phyloP scores from a whole-genome alignment of 495 filamentous ascomycete genomes.

The Acidomyces sp. region DNA sequence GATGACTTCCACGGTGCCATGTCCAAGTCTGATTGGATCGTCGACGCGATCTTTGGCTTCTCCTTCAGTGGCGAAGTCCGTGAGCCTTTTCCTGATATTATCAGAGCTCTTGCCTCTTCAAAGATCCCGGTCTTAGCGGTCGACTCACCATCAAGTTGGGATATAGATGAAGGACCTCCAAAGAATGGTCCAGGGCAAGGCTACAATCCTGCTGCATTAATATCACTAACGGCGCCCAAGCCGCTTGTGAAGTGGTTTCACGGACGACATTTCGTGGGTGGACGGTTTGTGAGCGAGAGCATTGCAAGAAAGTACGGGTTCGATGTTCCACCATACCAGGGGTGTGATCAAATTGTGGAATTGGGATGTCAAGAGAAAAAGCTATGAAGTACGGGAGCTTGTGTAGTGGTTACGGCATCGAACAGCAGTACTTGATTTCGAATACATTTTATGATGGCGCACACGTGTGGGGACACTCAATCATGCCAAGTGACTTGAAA shows the following conservation, averaged over 20 bases:
- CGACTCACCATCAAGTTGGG: slow-evolving; percentile 87
- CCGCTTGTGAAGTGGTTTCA: slow-evolving; percentile 72
- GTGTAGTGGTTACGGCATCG: too few species aligned
- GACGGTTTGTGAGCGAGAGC: slow-evolving; percentile 68
- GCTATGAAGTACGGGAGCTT: too few species aligned
- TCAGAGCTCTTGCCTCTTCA: slow-evolving; percentile 60
- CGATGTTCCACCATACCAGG: slow-evolving; percentile 69
- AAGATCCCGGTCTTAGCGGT: slow-evolving; percentile 69
- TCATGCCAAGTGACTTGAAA: too few species aligned
- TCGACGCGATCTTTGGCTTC: slow-evolving; percentile 95
- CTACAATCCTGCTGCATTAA: slow-evolving; percentile 63
- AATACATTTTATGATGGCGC: too few species aligned
- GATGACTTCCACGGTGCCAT: slow-evolving; percentile 61
- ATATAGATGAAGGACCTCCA: slow-evolving; percentile 77
- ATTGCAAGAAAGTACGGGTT: slow-evolving; percentile 81
- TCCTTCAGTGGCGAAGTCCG: slow-evolving; percentile 85
- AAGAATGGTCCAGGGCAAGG: slow-evolving; percentile 59
- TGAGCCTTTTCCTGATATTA: slow-evolving; percentile 74
- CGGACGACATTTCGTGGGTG: slow-evolving; percentile 82
- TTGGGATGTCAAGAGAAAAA: slow-evolving; percentile 37
- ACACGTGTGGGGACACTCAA: too few species aligned
- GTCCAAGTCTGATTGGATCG: slow-evolving; percentile 56
- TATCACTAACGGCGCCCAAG: slow-evolving; percentile 91
- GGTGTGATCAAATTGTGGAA: slow-evolving; percentile 82
- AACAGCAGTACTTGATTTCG: too few species aligned